These are phyloP conservation scores for Fusarium scirpi DNA, from an alignment of 2,329 filamentous ascomycete species.

Conservation along the genomic window DNA sequence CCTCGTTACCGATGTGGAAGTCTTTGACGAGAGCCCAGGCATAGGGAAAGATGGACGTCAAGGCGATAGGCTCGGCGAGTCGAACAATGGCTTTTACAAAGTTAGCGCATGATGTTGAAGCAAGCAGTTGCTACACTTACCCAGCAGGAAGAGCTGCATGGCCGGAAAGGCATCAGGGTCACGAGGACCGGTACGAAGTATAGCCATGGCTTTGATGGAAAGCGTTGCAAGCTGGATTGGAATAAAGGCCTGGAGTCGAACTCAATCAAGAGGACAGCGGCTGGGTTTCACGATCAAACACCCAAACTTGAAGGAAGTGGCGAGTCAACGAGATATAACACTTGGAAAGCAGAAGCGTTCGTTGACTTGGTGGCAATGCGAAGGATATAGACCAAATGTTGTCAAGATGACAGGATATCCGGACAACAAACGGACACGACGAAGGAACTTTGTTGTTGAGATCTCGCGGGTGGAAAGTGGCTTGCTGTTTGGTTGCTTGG, in stretches of 20 bases:
- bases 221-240: not conserved
- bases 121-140: constrained; percentile 62
- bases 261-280: constrained; percentile 14
- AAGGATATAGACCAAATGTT: not conserved
- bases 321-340: not conserved
- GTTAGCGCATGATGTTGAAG: constrained; percentile 64
- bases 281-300: constrained; percentile 8
- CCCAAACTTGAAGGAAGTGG: constrained; percentile 5
- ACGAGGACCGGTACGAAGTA: constrained; percentile 64
- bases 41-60: constrained; percentile 94
- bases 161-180: constrained; percentile 83
- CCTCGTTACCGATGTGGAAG: constrained; percentile 76
- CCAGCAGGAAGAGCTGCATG: constrained; percentile 84
- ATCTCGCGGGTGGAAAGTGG: not conserved
- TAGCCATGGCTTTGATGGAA: constrained; percentile 60
- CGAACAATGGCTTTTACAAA: constrained; percentile 82
- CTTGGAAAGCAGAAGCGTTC: constrained; percentile 5
- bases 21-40: constrained; percentile 85
- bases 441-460: constrained; percentile 9
- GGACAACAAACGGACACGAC: not conserved
- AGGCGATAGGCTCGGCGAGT: constrained; percentile 89
- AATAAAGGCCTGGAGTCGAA: constrained; percentile 5
- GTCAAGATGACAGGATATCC: not conserved
- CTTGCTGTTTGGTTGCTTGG: constrained; percentile 20
- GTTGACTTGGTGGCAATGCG: constrained; percentile 4